phyloP scores from a whole-genome alignment of 371 early-diverging fungal genomes.

The Rhizopus microsporus region DNA sequence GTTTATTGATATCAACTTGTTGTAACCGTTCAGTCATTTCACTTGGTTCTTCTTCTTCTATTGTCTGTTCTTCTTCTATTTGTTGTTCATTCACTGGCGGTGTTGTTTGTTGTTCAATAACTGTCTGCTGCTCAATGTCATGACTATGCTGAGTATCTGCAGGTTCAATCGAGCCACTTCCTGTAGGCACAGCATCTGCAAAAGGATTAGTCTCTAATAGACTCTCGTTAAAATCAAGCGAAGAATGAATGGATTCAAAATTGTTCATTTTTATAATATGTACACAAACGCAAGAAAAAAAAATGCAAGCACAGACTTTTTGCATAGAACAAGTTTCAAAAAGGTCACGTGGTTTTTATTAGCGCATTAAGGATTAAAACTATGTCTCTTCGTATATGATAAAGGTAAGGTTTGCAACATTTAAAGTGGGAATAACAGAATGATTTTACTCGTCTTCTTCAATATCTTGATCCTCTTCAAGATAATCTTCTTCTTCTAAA shows the following conservation, averaged over 20 bases:
- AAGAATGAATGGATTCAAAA: conserved; percentile 20
- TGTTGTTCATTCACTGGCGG: neutral
- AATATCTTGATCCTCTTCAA: conserved; percentile 46
- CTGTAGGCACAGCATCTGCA: conserved; percentile 31
- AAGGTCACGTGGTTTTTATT: neutral
- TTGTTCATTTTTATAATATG: conserved; percentile 20
- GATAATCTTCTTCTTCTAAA: conserved; percentile 63
- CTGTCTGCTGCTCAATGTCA: neutral
- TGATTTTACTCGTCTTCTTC: conserved; percentile 32
- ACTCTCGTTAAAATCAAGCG: conserved; percentile 14
- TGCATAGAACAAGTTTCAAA: neutral
- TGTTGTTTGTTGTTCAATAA: neutral
- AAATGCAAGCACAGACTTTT: neutral
- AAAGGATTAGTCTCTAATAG: conserved; percentile 45
- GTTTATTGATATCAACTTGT: too few relatives aligned
- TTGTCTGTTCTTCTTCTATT: neutral
- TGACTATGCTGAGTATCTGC: neutral
- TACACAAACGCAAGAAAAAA: neutral
- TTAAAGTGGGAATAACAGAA: conserved; percentile 1
- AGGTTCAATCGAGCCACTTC: neutral
- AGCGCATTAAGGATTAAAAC: neutral
- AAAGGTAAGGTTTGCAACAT: neutral
- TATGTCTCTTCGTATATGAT: conserved; percentile 1
- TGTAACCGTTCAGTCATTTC: neutral
- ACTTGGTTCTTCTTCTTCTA: conserved; percentile 3